A percentile compares a stretch with the other conserved stretches of the same genome.
Conservation (phyloP, 139 green algal genomes). For the Chlamydomonas asymmetrica region DNA sequence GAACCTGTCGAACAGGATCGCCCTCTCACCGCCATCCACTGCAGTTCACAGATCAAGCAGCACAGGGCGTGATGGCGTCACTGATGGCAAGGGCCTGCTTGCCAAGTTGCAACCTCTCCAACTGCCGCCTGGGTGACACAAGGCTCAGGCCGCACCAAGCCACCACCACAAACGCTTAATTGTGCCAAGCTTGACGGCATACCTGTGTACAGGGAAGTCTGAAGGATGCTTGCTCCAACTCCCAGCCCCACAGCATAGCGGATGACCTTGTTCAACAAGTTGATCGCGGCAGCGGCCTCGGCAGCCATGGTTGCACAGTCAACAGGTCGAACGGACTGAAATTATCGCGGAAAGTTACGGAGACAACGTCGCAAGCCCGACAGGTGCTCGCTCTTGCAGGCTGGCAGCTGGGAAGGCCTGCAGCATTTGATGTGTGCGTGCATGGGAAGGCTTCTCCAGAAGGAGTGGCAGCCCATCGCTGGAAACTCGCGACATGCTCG, state of each 20-base stretch:
- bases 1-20: slow-evolving; percentile 98
- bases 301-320: too few species aligned
- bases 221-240: slow-evolving; percentile 66
- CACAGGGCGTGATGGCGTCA: neutral
- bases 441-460: too few species aligned
- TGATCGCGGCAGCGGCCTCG: slow-evolving; percentile 32
- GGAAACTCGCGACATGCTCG: too few species aligned
- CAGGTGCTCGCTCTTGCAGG: too few species aligned
- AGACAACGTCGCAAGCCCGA: too few species aligned
- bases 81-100: too few species aligned
- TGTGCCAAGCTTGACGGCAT: too few species aligned
- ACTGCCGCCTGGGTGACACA: neutral
- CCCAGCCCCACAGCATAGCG: slow-evolving; percentile 80
- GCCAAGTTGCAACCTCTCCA: neutral
- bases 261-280: slow-evolving; percentile 75
- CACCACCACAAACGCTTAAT: neutral
- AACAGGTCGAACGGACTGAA: too few species aligned
- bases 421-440: too few species aligned
- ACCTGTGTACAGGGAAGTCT: slow-evolving; percentile 88
- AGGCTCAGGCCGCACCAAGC: neutral
- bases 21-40: slow-evolving; percentile 96
- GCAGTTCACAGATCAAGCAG: slow-evolving; percentile 24
- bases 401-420: too few species aligned
- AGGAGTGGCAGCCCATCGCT: too few species aligned
- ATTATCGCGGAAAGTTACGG: too few species aligned